Conservation (phyloP, 139 green algal species). For the Picochlorum sp. region DNA sequence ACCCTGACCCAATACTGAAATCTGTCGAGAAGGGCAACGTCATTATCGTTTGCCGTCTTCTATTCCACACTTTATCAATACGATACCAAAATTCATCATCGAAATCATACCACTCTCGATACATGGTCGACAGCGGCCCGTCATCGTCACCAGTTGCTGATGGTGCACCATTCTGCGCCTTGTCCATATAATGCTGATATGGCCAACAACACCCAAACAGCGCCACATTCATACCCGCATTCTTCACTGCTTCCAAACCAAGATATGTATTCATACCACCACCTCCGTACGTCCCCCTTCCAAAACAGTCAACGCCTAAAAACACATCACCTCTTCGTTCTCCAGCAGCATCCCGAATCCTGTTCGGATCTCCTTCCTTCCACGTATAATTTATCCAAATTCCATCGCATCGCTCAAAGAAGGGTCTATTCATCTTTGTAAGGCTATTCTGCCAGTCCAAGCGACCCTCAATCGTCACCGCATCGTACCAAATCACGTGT, state of each 20-base stretch:
- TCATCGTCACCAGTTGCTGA: not conserved
- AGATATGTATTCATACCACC: constrained; percentile 33
- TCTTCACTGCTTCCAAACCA: constrained; percentile 19
- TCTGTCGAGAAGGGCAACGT: constrained; percentile 16
- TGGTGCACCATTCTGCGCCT: not conserved
- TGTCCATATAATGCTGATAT: constrained; percentile 15
- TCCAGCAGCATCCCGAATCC: constrained; percentile 17
- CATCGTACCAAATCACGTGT: constrained; percentile 63
- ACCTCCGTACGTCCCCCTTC: constrained; percentile 52
- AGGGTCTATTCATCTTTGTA: constrained; percentile 33
- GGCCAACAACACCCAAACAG: constrained; percentile 30
- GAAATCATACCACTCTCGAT: constrained; percentile 12
- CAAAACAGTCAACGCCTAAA: constrained; percentile 74
- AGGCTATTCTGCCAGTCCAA: constrained; percentile 77
- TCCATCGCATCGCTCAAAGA: constrained; percentile 60
- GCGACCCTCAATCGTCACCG: constrained; percentile 59
- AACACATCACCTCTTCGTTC: constrained; percentile 49
- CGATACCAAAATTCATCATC: constrained; percentile 19
- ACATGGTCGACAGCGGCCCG: not conserved
- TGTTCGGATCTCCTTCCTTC: constrained; percentile 25
- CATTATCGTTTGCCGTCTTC: not conserved
- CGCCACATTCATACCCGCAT: constrained; percentile 25
- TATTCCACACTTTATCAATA: constrained; percentile 4
- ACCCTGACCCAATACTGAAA: constrained; percentile 15
- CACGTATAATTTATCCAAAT: constrained; percentile 79